phyloP scores from a whole-genome alignment of 1,284 basidiomycete species.

The Ustilago xerochloae region DNA sequence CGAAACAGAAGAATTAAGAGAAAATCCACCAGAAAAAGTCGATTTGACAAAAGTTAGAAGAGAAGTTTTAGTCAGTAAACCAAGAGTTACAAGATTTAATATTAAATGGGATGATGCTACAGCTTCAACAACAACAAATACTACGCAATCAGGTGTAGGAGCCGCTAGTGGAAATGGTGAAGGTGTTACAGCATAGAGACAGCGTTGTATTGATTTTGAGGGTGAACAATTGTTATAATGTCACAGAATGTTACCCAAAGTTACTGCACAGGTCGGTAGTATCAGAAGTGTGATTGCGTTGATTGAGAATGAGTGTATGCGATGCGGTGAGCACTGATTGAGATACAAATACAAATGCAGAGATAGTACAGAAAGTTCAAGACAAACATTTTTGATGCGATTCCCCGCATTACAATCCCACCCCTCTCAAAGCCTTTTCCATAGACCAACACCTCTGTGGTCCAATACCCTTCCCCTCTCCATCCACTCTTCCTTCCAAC shows the following conservation, averaged over 20 bases:
- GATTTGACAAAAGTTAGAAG: constrained; percentile 75
- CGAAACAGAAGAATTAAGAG: constrained; percentile 80
- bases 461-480: constrained; percentile 2
- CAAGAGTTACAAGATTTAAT: constrained; percentile 85
- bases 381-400: neutral
- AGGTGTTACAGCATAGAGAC: constrained; percentile 1
- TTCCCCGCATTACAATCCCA: constrained; percentile 21
- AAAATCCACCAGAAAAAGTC: constrained; percentile 64
- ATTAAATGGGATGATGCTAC: constrained; percentile 69
- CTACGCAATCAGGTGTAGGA: no score
- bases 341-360: constrained; percentile 10
- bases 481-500: neutral
- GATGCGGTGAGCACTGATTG: neutral
- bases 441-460: constrained; percentile 21
- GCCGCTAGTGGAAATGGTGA: neutral
- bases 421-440: constrained; percentile 21
- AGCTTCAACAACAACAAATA: neutral
- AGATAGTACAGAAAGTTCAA: neutral
- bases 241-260: no score
- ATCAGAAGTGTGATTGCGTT: no score
- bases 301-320: neutral
- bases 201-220: no score
- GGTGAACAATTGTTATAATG: no score
- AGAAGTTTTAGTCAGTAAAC: constrained; percentile 87
- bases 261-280: no score